Conservation (phyloP, 768 basidiomycete species). For the Russula foetens region DNA sequence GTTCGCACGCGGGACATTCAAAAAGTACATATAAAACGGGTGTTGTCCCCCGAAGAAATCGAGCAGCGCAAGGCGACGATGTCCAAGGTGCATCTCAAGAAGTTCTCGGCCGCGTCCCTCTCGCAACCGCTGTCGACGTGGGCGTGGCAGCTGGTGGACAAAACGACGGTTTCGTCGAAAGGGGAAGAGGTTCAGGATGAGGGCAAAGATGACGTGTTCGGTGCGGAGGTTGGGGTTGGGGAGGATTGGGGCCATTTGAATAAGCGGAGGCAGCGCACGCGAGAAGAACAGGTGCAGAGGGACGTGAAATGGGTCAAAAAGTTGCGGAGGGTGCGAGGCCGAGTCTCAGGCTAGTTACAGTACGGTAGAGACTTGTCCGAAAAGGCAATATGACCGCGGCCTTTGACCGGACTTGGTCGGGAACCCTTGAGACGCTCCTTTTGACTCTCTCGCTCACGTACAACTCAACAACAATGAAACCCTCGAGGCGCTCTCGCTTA, state of each 20-base stretch:
- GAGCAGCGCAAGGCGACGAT: slow-evolving; percentile 21
- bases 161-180: background rate
- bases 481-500: slow-evolving; percentile 15
- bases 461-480: slow-evolving; percentile 8
- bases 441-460: background rate
- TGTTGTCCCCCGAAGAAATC: slow-evolving; percentile 25
- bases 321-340: slow-evolving; percentile 25
- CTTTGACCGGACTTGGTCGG: background rate
- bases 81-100: slow-evolving; percentile 21
- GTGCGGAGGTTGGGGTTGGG: slow-evolving; percentile 38
- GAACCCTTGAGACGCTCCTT: too few relatives aligned
- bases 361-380: background rate
- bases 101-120: slow-evolving; percentile 22
- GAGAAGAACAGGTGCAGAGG: slow-evolving; percentile 37
- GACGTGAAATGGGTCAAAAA: slow-evolving; percentile 35
- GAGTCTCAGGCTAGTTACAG: too few relatives aligned
- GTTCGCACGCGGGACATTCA: slow-evolving; percentile 35
- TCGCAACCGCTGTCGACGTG: slow-evolving; percentile 26
- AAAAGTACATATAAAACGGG: slow-evolving; percentile 32
- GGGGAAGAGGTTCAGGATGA: background rate
- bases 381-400: slow-evolving; percentile 3
- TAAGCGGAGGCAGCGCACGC: slow-evolving; percentile 40
- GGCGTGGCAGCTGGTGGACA: slow-evolving; percentile 31
- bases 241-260: slow-evolving; percentile 52
- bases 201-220: slow-evolving; percentile 20